Evolutionary conservation across 2,329 filamentous ascomycete species (phyloP), one percentile per base, ranked within the genome.

Genomic region (Kalmusia sp.): DNA sequence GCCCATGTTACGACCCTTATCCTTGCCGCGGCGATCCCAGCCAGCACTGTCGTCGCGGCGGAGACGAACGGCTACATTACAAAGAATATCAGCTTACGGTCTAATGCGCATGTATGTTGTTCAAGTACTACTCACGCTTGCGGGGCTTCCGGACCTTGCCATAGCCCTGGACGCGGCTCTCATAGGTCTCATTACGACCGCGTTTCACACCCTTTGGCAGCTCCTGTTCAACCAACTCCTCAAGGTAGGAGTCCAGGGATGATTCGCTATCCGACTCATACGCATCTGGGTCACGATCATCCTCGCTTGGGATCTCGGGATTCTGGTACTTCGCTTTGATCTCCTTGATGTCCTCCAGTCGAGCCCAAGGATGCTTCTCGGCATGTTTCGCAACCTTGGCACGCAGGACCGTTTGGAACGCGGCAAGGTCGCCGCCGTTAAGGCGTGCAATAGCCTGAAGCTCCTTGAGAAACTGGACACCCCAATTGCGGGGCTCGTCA

Each of bases 401-500:
- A 27, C 63, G 57, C 25, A 73, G 52, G 39, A 67, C 64, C 1
- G 25, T 46, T 6, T 72, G 68, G 22, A 72, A 70, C 9, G 51
- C 52, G 3, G 49, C 50, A 14, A 73, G 58, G 7, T 70, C 55
- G 1, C 63, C 63, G 3, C 57, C 58, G 31, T 63, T 69, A 37
- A 71, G 54, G 34, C 66, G 68, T 6, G 68, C 63, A n/a, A 72
- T 71, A 9, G 66, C 57, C 47, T 63, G 62, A 15, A 72, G 57
- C 17, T 70, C 65, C 44, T 70, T 71, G 45, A 73, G 64, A n/a
- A 73, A 71, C 48, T 72, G 69, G 12, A 72, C 68, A 14, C 69
- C 70, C 70, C 70, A 72, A 49, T 73, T 71, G 33, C 70, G 69
- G 4, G 68, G 62, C 37, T 73, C 69, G 25, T 71, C 64, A 52